A percentile compares a stretch with the other conserved stretches of the same genome.
These are phyloP conservation scores for Tieghemostelium lacteum DNA, from an alignment of 78 protist genomes.

Conservation along the genomic window DNA sequence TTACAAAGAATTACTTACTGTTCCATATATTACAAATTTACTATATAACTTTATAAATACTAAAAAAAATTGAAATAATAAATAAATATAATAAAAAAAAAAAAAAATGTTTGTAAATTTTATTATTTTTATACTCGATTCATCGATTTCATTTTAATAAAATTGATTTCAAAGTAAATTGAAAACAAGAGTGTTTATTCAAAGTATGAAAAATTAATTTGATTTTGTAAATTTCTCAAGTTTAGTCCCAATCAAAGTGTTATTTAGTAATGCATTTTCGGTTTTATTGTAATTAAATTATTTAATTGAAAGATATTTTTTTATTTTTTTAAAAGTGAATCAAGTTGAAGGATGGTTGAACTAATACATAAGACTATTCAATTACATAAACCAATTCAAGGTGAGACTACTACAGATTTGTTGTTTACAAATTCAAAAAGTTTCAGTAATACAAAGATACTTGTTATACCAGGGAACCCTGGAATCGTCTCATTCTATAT, in stretches of 20 bases:
- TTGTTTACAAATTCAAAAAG: neutral
- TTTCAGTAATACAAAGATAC: neutral
- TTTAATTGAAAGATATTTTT: too few relatives aligned
- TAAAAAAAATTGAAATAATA: neutral
- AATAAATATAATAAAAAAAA: neutral
- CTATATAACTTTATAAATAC: neutral
- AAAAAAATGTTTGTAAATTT: too few relatives aligned
- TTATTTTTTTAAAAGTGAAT: neutral
- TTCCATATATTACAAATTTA: neutral
- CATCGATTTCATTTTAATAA: too few relatives aligned
- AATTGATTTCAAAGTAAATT: neutral
- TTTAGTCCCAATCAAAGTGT: neutral
- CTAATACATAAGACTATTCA: neutral
- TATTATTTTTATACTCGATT: too few relatives aligned
- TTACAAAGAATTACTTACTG: too few relatives aligned
- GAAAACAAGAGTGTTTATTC: too few relatives aligned
- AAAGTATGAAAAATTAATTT: neutral
- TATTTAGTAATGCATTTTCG: too few relatives aligned
- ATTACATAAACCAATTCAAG: neutral
- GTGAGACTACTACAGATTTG: neutral
- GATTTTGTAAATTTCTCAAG: neutral
- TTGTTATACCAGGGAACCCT: constrained; percentile 72
- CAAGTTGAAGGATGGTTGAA: neutral
- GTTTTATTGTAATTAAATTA: too few relatives aligned
- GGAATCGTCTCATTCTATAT: constrained; percentile 60